Conservation (phyloP, 2,329 filamentous ascomycete species). For the Colletotrichum gigasporum region DNA sequence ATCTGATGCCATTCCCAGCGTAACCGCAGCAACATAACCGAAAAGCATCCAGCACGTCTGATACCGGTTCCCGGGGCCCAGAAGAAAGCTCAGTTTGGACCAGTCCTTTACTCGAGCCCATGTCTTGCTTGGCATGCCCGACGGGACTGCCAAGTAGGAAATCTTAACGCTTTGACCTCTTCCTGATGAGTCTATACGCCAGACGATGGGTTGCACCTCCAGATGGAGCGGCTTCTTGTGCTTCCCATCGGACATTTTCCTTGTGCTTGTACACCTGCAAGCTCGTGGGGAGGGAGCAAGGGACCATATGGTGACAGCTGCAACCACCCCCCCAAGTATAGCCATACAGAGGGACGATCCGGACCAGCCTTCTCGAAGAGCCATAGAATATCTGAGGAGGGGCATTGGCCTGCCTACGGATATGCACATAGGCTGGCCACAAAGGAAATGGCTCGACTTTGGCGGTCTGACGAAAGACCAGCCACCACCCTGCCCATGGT, state of each 20-base stretch:
- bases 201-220: not conserved
- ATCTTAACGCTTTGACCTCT: not conserved
- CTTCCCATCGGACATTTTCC: slow-evolving; percentile 32
- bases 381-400: slow-evolving; percentile 42
- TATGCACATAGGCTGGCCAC: slow-evolving; percentile 47
- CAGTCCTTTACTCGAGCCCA: not conserved
- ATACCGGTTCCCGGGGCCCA: slow-evolving; percentile 22
- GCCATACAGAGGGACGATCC: slow-evolving; percentile 36
- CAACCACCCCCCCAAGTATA: slow-evolving; percentile 46
- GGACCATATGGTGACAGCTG: slow-evolving; percentile 49
- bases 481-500: not conserved
- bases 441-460: slow-evolving; percentile 32
- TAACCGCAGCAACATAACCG: slow-evolving; percentile 4
- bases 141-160: not conserved
- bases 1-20: slow-evolving; percentile 1
- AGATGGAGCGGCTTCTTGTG: slow-evolving; percentile 12
- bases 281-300: slow-evolving; percentile 48
- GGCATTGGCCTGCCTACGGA: slow-evolving; percentile 36
- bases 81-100: not conserved
- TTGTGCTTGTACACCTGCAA: slow-evolving; percentile 49
- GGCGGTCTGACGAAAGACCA: slow-evolving; percentile 33
- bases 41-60: not conserved
- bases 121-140: not conserved
- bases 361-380: slow-evolving; percentile 50
- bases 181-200: not conserved